Percentiles rank a stretch among this genome's conserved stretches.
phyloP scores from a whole-genome alignment of 2,329 filamentous ascomycete species.

The Monilinia vaccinii-corymbosi region DNA sequence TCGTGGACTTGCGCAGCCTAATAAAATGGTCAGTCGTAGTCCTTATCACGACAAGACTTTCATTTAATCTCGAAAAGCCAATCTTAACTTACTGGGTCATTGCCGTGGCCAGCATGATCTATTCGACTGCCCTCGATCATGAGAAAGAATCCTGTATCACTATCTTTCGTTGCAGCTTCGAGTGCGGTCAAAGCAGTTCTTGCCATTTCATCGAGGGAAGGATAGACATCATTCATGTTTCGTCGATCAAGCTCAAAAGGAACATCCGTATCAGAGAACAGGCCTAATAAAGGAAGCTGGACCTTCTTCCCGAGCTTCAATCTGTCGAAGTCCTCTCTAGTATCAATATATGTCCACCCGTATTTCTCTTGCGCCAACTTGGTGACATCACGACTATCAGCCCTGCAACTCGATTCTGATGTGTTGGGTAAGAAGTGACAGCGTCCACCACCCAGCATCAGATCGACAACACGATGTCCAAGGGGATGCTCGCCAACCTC shows the following conservation, averaged over 20 bases:
- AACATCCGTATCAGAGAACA: slow-evolving; percentile 75
- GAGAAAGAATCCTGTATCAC: slow-evolving; percentile 90
- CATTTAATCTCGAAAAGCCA: neutral
- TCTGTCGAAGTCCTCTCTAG: slow-evolving; percentile 65
- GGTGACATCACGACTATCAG: slow-evolving; percentile 68
- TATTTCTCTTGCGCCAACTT: slow-evolving; percentile 62
- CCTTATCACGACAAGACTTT: neutral
- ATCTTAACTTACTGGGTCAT: slow-evolving; percentile 52
- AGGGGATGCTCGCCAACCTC: slow-evolving; percentile 83
- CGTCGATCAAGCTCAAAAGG: slow-evolving; percentile 90
- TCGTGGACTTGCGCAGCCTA: slow-evolving; percentile 69
- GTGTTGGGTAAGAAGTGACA: slow-evolving; percentile 88
- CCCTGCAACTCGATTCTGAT: slow-evolving; percentile 71
- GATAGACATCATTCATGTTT: slow-evolving; percentile 69
- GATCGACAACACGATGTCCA: slow-evolving; percentile 73
- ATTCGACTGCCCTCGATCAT: slow-evolving; percentile 98
- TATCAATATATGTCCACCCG: slow-evolving; percentile 71
- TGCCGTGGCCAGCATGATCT: slow-evolving; percentile 84
- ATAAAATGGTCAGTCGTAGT: neutral
- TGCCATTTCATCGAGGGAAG: slow-evolving; percentile 87
- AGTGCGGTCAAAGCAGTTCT: slow-evolving; percentile 71
- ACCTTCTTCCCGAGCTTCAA: slow-evolving; percentile 56
- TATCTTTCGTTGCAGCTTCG: slow-evolving; percentile 70
- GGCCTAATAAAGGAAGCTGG: slow-evolving; percentile 68
- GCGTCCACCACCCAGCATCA: slow-evolving; percentile 86